These are phyloP conservation scores for Vaccinium darrowii DNA, from an alignment of 148 eudicot genomes.

Conservation along the genomic window DNA sequence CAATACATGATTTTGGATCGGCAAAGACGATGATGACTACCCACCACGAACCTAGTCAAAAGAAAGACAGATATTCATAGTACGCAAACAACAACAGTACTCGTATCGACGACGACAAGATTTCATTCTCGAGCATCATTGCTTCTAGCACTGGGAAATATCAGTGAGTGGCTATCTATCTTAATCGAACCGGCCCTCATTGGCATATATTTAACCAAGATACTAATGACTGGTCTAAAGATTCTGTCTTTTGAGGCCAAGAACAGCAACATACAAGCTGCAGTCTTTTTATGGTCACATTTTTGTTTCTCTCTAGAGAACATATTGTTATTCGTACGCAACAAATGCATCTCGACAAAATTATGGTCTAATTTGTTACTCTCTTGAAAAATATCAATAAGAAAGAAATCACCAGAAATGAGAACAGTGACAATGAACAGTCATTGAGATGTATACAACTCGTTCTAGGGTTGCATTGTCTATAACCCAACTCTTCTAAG, in stretches of 20 bases:
- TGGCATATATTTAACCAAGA: not conserved
- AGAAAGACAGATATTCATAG: not conserved
- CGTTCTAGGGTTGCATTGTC: not conserved
- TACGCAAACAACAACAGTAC: not conserved
- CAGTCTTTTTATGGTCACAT: no score
- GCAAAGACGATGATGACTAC: slow-evolving; percentile 14
- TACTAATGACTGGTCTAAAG: slow-evolving; percentile 14
- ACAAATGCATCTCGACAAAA: slow-evolving; percentile 8
- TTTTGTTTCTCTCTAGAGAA: no score
- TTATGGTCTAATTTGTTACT: not conserved
- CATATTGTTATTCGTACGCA: no score
- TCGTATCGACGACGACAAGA: not conserved
- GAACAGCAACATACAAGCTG: not conserved
- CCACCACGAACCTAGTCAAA: not conserved
- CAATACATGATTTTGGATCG: not conserved
- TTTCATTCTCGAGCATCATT: slow-evolving; percentile 4
- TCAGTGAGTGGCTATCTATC: not conserved
- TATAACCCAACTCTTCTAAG: not conserved
- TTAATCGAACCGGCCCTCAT: not conserved
- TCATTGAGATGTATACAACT: not conserved
- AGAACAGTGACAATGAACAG: not conserved
- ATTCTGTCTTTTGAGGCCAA: slow-evolving; percentile 22
- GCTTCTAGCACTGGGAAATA: not conserved
- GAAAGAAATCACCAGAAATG: not conserved
- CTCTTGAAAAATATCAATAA: not conserved